These are phyloP conservation scores for Nicotiana tomentosiformis DNA, from an alignment of 257 asterid genomes.

Conservation along the genomic window DNA sequence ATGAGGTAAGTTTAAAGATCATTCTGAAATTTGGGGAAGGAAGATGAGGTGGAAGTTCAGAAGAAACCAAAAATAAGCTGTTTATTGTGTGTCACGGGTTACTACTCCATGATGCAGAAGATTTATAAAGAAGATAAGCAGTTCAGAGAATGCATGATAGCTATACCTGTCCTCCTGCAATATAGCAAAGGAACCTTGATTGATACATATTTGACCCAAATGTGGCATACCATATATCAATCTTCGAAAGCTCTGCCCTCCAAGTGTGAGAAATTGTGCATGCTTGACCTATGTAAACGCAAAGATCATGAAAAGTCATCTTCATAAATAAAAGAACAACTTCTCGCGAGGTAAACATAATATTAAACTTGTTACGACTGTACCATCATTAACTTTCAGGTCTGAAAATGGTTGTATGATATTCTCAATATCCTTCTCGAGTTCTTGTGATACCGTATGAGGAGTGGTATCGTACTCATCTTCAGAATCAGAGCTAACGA, in stretches of 20 bases:
- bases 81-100: background rate
- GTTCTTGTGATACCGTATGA: conserved; percentile 22
- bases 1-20: background rate
- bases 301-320: conserved; percentile 10
- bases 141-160: background rate
- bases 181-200: conserved; percentile 72
- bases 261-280: conserved; percentile 34
- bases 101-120: background rate
- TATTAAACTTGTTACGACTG: conserved; percentile 23
- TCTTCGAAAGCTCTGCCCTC: conserved; percentile 67
- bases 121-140: background rate
- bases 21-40: background rate
- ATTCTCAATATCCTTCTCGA: conserved; percentile 37
- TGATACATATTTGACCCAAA: conserved; percentile 77
- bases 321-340: background rate
- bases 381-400: conserved; percentile 46
- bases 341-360: background rate
- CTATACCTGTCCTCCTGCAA: conserved; percentile 88
- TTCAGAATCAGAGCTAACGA: conserved; percentile 64
- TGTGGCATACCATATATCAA: conserved; percentile 75
- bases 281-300: conserved; percentile 33
- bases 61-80: background rate
- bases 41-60: background rate
- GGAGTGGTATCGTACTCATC: conserved; percentile 32
- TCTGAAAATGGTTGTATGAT: conserved; percentile 49